These are phyloP conservation scores for Penicillium canescens DNA, from an alignment of 495 filamentous ascomycete species.

Conservation along the genomic window DNA sequence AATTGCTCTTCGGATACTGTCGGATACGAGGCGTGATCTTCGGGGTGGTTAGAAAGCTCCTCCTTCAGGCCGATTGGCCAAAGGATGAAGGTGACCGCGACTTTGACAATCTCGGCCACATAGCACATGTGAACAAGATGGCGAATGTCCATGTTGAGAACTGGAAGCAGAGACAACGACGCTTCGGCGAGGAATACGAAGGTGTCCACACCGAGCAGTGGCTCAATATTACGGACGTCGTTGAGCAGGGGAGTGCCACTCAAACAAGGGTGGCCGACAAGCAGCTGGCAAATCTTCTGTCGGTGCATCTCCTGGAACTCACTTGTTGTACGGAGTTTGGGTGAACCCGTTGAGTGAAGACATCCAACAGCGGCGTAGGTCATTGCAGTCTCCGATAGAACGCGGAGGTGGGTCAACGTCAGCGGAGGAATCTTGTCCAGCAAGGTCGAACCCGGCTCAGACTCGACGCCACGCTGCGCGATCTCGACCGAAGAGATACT, in stretches of 20 bases:
- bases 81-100: constrained; percentile 49
- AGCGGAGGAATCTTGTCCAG: constrained; percentile 84
- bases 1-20: constrained; percentile 34
- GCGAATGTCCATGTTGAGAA: constrained; percentile 71
- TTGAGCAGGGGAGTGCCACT: constrained; percentile 37
- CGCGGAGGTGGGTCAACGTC: constrained; percentile 81
- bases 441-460: constrained; percentile 71
- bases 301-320: constrained; percentile 72
- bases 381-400: constrained; percentile 83
- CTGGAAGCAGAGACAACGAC: constrained; percentile 68
- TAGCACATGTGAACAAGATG: constrained; percentile 89
- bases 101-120: constrained; percentile 86
- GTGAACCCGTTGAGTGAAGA: constrained; percentile 50
- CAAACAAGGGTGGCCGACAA: constrained; percentile 57
- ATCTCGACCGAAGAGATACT: constrained; percentile 94
- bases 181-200: constrained; percentile 86
- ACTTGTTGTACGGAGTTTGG: constrained; percentile 56
- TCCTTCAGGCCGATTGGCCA: constrained; percentile 45
- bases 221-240: constrained; percentile 53
- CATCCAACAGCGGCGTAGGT: constrained; percentile 81
- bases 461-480: constrained; percentile 81
- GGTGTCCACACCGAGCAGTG: constrained; percentile 74
- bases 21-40: constrained; percentile 27
- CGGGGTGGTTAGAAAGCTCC: constrained; percentile 35
- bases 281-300: constrained; percentile 75